Evolutionary conservation across 1,284 basidiomycete species (phyloP).

Genomic region (Coniferiporia sulphurascens): DNA sequence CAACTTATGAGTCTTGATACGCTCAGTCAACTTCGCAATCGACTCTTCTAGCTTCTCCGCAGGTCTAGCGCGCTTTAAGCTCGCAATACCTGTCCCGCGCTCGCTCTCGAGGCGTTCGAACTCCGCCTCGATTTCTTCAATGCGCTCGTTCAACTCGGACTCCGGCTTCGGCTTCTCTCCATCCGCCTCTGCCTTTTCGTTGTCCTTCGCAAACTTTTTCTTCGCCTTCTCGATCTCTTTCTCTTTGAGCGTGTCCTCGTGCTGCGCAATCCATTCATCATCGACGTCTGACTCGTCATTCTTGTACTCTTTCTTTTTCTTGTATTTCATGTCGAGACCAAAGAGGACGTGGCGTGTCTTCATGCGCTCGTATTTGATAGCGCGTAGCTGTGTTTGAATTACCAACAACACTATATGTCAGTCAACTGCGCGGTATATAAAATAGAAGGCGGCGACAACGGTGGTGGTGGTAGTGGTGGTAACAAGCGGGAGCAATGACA

Average conservation of each 20-base stretch:
- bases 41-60: constrained; percentile 72
- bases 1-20: constrained; percentile 78
- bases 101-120: constrained; percentile 78
- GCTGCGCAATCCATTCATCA: constrained; percentile 80
- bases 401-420: too few relatives aligned
- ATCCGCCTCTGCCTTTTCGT: constrained; percentile 79
- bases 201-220: constrained; percentile 88
- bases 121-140: constrained; percentile 71
- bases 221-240: constrained; percentile 83
- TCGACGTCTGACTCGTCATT: constrained; percentile 91
- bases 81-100: constrained; percentile 71
- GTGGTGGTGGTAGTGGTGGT: too few relatives aligned
- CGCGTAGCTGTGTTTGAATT: constrained; percentile 46
- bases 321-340: constrained; percentile 68
- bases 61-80: constrained; percentile 57
- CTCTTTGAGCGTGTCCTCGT: constrained; percentile 76
- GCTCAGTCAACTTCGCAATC: constrained; percentile 75
- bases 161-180: constrained; percentile 54
- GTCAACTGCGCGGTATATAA: too few relatives aligned
- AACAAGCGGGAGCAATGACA: constrained; percentile 20
- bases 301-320: constrained; percentile 76
- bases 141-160: constrained; percentile 59
- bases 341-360: constrained; percentile 83
- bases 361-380: constrained; percentile 91
- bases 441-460: too few relatives aligned